These are phyloP conservation scores for Penicillium sp. DNA, from an alignment of 2,329 filamentous ascomycete genomes.

Conservation along the genomic window DNA sequence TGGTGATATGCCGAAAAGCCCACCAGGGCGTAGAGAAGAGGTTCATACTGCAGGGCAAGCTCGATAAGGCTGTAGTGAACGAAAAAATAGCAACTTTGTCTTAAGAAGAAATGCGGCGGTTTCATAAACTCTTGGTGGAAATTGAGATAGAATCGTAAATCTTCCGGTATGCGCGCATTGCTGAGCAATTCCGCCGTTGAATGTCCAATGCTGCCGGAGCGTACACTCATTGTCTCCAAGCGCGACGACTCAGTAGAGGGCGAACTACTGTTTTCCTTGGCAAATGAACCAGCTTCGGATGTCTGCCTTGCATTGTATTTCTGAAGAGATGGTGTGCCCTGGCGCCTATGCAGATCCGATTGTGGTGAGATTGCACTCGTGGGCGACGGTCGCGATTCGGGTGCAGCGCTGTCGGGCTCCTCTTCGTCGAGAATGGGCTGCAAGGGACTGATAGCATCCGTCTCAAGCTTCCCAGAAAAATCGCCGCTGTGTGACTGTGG, in stretches of 20 bases:
- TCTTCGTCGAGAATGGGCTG: constrained; percentile 46
- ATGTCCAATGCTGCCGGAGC: constrained; percentile 32
- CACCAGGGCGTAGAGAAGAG: constrained; percentile 79
- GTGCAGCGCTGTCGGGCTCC: constrained; percentile 30
- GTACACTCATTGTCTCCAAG: constrained; percentile 36
- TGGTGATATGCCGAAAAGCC: constrained; percentile 87
- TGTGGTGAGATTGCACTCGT: constrained; percentile 21
- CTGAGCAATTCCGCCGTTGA: constrained; percentile 28
- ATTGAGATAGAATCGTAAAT: constrained; percentile 72
- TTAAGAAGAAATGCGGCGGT: constrained; percentile 76
- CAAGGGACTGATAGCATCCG: constrained; percentile 39
- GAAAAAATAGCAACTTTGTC: constrained; percentile 67
- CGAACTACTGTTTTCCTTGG: constrained; percentile 48
- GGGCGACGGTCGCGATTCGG: constrained; percentile 25
- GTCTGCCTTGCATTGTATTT: constrained; percentile 29
- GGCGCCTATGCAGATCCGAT: constrained; percentile 25
- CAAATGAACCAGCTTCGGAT: constrained; percentile 37
- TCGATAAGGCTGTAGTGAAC: constrained; percentile 67
- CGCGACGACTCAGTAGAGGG: constrained; percentile 50
- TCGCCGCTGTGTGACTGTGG: constrained; percentile 45
- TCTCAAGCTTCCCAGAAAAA: constrained; percentile 51
- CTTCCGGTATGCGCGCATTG: constrained; percentile 48
- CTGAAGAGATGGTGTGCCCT: constrained; percentile 30
- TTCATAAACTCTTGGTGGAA: constrained; percentile 77
- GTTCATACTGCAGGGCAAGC: constrained; percentile 70